These are phyloP conservation scores for Vigna nakashimae DNA, from an alignment of 306 rosid species.

Conservation along the genomic window DNA sequence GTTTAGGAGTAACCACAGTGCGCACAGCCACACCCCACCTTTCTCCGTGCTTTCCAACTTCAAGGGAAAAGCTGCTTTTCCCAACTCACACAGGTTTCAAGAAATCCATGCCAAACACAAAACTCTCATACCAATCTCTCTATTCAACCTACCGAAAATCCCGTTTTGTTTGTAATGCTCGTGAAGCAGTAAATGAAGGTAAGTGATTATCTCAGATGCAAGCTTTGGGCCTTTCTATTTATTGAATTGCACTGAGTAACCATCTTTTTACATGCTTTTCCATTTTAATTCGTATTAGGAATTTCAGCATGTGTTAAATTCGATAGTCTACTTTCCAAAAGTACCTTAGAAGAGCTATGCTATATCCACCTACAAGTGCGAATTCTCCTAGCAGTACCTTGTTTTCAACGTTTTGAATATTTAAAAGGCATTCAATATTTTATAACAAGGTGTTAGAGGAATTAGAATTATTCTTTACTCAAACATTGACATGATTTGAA, in stretches of 20 bases:
- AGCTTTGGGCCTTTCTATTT: not conserved
- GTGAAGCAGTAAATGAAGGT: constrained; percentile 71
- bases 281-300: not conserved
- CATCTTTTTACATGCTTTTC: not conserved
- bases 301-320: not conserved
- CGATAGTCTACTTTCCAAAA: not conserved
- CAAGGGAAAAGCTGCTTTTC: constrained; percentile 55
- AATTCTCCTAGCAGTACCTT: no score
- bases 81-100: constrained; percentile 50
- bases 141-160: constrained; percentile 50
- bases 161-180: constrained; percentile 77
- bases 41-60: constrained; percentile 60
- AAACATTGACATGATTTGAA: no score
- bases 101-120: constrained; percentile 47
- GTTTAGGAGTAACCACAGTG: constrained; percentile 64
- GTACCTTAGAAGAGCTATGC: not conserved
- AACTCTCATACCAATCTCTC: constrained; percentile 45
- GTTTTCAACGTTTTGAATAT: no score
- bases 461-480: no score
- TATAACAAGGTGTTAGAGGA: no score
- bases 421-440: no score
- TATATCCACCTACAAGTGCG: no score
- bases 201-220: constrained; percentile 1
- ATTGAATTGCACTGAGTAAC: not conserved
- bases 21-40: constrained; percentile 60